Percentiles rank a stretch among this genome's conserved stretches.
phyloP scores from a whole-genome alignment of 2,329 filamentous ascomycete genomes.

The Penicillium vulpinum region DNA sequence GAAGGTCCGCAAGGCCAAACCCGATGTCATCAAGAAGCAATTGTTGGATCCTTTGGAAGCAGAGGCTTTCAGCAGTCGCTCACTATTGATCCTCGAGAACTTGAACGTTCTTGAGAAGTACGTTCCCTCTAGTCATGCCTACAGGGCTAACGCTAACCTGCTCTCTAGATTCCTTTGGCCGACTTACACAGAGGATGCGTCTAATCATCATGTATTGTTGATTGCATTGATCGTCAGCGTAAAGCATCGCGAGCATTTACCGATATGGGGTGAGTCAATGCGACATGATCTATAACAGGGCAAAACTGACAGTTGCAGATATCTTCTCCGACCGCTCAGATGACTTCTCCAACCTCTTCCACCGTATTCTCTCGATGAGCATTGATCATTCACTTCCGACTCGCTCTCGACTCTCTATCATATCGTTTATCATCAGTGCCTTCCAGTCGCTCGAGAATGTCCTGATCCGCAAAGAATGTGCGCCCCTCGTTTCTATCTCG shows the following conservation, averaged over 20 bases:
- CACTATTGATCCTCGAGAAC: constrained; percentile 81
- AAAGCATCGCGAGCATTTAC: constrained; percentile 81
- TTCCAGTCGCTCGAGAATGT: constrained; percentile 91
- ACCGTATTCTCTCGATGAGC: constrained; percentile 83
- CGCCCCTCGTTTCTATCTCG: constrained; percentile 87
- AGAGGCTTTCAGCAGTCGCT: constrained; percentile 73
- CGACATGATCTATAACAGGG: constrained; percentile 1
- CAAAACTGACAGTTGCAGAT: constrained; percentile 50
- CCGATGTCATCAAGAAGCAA: constrained; percentile 77
- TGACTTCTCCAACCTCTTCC: constrained; percentile 87
- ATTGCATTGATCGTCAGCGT: constrained; percentile 83
- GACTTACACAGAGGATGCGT: constrained; percentile 81
- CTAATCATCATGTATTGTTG: constrained; percentile 87
- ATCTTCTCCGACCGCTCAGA: constrained; percentile 74
- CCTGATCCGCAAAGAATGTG: constrained; percentile 92
- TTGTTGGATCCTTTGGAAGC: constrained; percentile 88
- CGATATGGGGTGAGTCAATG: constrained; percentile 73
- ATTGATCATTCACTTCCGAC: constrained; percentile 68
- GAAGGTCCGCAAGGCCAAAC: constrained; percentile 73
- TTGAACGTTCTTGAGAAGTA: constrained; percentile 85
- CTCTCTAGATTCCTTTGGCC: constrained; percentile 84
- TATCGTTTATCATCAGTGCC: constrained; percentile 84
- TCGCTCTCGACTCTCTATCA: constrained; percentile 73
- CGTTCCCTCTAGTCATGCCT: not conserved
- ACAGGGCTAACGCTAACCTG: constrained; percentile 23